phyloP scores from a whole-genome alignment of 257 asterid genomes.

The Solanum habrochaites region DNA sequence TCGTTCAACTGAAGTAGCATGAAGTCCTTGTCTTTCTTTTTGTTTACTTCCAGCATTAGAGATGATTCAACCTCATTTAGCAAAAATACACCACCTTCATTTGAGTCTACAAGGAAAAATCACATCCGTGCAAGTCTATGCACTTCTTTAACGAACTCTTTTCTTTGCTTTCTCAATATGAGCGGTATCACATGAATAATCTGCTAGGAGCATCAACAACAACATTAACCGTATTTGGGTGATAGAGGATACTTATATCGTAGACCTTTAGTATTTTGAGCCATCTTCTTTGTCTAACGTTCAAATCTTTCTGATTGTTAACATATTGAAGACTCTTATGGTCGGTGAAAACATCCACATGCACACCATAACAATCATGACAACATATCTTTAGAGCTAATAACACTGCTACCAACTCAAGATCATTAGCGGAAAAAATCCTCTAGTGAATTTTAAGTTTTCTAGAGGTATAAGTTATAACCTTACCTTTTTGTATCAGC shows the following conservation, averaged over 20 bases:
- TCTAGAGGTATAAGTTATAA: background rate
- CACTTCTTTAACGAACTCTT: background rate
- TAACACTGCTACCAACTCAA: background rate
- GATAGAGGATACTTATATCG: background rate
- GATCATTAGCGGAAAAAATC: background rate
- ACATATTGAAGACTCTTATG: background rate
- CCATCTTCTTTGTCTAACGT: background rate
- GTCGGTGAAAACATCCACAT: background rate
- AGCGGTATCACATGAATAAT: background rate
- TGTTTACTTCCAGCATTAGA: background rate
- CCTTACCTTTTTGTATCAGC: background rate
- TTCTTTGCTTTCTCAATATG: background rate
- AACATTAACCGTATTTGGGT: background rate
- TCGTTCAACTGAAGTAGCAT: background rate
- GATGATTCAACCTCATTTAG: background rate
- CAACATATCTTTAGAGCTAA: background rate
- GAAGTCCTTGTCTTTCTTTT: background rate
- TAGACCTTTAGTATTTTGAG: background rate
- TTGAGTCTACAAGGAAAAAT: background rate
- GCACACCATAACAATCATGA: too few species aligned
- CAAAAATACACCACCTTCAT: background rate
- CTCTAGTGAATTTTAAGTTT: background rate
- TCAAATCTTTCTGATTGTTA: background rate
- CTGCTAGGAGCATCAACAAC: background rate
- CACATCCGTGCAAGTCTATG: background rate